Conservation (phyloP, 352 stramenopile species). For the Phytophthora aleatoria region DNA sequence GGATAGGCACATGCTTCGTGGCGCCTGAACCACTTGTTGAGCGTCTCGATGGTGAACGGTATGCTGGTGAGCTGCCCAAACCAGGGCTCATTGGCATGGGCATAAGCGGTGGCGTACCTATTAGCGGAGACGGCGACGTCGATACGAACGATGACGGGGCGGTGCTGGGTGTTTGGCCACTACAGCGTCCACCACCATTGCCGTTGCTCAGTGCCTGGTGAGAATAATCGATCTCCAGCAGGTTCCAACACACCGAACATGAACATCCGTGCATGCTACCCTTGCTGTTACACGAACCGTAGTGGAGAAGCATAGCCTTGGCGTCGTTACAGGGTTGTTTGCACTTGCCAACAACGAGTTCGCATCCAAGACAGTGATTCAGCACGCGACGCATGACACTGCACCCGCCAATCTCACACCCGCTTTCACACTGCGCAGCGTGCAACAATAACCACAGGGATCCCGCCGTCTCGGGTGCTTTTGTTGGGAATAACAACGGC, state of each 20-base stretch:
- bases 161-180: slow-evolving; percentile 21
- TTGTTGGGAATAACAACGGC: slow-evolving; percentile 55
- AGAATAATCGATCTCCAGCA: slow-evolving; percentile 71
- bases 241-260: slow-evolving; percentile 64
- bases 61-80: slow-evolving; percentile 24
- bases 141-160: slow-evolving; percentile 27
- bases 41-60: slow-evolving; percentile 27
- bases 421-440: slow-evolving; percentile 46
- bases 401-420: slow-evolving; percentile 61
- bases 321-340: slow-evolving; percentile 75
- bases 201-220: slow-evolving; percentile 55
- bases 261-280: slow-evolving; percentile 45
- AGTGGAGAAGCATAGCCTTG: slow-evolving; percentile 79
- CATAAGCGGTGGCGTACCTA: slow-evolving; percentile 25
- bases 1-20: slow-evolving; percentile 72
- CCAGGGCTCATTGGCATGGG: slow-evolving; percentile 25
- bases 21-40: slow-evolving; percentile 15
- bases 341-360: slow-evolving; percentile 63
- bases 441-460: slow-evolving; percentile 79
- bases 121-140: slow-evolving; percentile 28
- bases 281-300: slow-evolving; percentile 57
- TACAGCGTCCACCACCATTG: slow-evolving; percentile 20
- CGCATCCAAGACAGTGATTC: slow-evolving; percentile 65
- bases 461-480: slow-evolving; percentile 61
- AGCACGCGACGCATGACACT: slow-evolving; percentile 75